Base-by-base conservation (phyloP, 169 alveolate species). In the Cardiosporidium cionae region DNA sequence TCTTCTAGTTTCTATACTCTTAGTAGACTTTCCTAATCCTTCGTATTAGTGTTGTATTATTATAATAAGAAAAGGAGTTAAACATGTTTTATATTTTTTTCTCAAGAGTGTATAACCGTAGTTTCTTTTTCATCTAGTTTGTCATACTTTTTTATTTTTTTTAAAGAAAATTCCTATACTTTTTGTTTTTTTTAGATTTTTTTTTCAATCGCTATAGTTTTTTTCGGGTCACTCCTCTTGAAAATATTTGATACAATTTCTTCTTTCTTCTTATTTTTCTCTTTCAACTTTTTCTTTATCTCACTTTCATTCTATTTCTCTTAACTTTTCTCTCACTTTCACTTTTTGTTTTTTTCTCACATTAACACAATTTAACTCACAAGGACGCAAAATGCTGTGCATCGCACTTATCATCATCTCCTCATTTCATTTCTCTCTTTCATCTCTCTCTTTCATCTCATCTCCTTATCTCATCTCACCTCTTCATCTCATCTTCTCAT, bases 381-480 rank as follows among this genome's bases (percentile, higher is more conserved):
- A 44, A 16, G n/a, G 27, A 44, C 58, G n/a, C n/a, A 44, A 44
- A 44, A 44, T 44, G 16, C 16, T n/a, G n/a, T n/a, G n/a, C 58
- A 44, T 44, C 58, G n/a, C 58, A 44, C 69, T n/a, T 63, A 22
- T 44, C 16, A 9, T 9, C 9, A 63, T n/a, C 69, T 16, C 69
- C 69, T 63, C 69, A 9, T 63, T n/a, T 9, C 25, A 73, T 7
- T 25, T 74, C 52, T 67, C 74, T 65, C 74, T 78, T 83, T 34
- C 80, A 32, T 65, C 73, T 16, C 44, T 31, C 36, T 7, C 2
- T 9, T 84, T 70, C 72, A 70, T 65, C 4, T 64, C 69, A 62
- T 7, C 82, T n/a, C 32, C 76, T n/a, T 53, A 62, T 28, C 86
- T 79, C 27, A n/a, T 70, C 22, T 68, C 69, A 16, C 69, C 25